A percentile compares a stretch with the other conserved stretches of the same genome.
Conservation (phyloP, 2,329 filamentous ascomycete species). For the Fusarium sublunatum region DNA sequence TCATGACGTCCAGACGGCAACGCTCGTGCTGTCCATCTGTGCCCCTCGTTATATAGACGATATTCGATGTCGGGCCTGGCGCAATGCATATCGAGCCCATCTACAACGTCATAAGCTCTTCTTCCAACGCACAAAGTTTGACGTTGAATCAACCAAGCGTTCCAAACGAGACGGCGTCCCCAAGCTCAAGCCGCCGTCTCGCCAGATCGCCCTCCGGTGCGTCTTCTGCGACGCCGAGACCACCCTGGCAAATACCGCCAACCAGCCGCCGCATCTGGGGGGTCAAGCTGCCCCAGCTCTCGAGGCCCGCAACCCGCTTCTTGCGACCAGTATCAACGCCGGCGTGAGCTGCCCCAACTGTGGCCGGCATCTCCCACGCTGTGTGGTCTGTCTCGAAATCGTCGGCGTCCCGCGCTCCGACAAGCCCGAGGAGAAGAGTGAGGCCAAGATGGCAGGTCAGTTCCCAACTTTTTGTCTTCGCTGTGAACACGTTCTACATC, state of each 20-base stretch:
- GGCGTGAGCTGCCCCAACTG: constrained; percentile 75
- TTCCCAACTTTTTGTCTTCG: constrained; percentile 77
- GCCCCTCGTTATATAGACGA: constrained; percentile 82
- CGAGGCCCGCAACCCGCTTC: constrained; percentile 65
- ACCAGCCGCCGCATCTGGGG: constrained; percentile 24
- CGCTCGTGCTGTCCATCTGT: constrained; percentile 78
- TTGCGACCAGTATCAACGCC: constrained; percentile 66
- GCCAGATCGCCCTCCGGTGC: constrained; percentile 80
- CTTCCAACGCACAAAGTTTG: constrained; percentile 80
- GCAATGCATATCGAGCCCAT: constrained; percentile 75
- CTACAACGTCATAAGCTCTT: constrained; percentile 79
- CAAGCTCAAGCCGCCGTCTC: constrained; percentile 62
- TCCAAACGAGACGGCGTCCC: constrained; percentile 70
- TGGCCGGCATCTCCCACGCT: constrained; percentile 73
- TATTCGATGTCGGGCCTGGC: constrained; percentile 79
- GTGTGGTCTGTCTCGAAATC: constrained; percentile 74
- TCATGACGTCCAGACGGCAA: constrained; percentile 82
- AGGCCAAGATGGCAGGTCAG: constrained; percentile 62
- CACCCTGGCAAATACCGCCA: constrained; percentile 57
- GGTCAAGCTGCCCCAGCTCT: constrained; percentile 44
- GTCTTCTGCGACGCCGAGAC: constrained; percentile 77
- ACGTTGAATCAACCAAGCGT: constrained; percentile 78
- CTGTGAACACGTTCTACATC: constrained; percentile 75
- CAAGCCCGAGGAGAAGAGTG: constrained; percentile 63
- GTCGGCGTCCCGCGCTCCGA: constrained; percentile 73